Base-by-base conservation (phyloP, 2,329 filamentous ascomycete genomes). In the Xylaria sp. region DNA sequence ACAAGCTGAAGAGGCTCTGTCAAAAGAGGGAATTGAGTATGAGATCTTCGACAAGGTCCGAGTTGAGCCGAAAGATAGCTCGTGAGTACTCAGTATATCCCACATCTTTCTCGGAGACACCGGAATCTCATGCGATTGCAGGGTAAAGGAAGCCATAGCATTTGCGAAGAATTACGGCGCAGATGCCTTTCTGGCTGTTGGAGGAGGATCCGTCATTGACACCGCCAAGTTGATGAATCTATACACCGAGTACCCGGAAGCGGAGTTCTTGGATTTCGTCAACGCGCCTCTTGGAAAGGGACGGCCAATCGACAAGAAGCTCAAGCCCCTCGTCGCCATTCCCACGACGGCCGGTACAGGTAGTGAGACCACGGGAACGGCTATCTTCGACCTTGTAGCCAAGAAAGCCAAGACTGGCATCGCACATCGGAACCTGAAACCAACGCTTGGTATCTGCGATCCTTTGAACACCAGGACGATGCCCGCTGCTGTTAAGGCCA, bases 221-320 rank as follows among this genome's bases (percentile, higher is more conserved):
- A 99, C 94, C 0, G 93, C 94, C 57, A 99, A 99, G 76, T 82
- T 99, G 59, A 97, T 99, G 92, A 99, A 99, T 72, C 82, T 99
- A 0, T 97, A 97, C 77, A 90, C 88, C 0, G 87, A 85, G 63
- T 97, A 92, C 72, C 92, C 92, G 0, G 89, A 97, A 6, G 93
- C 93, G 39, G 90, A 94, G 68, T 97, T 99, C 72, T 81, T 97
- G 42, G 93, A 99, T 79, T 99, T 99, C 69, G 94, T 99, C 74
- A 97, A 97, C 71, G 93, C 93, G 0, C 94, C 94, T 0, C 78
- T 97, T 0, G 94, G 94, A 60, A 91, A 89, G 63, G 94, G 94
- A 3, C 76, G 84, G 23, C 90, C 91, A 0, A 88, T 95, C 61
- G 84, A 84, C 35, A 84, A 83, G 59, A 81, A 84, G 49, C 79